phyloP scores from a whole-genome alignment of 352 stramenopile genomes.

The Globisporangium apiculatum region DNA sequence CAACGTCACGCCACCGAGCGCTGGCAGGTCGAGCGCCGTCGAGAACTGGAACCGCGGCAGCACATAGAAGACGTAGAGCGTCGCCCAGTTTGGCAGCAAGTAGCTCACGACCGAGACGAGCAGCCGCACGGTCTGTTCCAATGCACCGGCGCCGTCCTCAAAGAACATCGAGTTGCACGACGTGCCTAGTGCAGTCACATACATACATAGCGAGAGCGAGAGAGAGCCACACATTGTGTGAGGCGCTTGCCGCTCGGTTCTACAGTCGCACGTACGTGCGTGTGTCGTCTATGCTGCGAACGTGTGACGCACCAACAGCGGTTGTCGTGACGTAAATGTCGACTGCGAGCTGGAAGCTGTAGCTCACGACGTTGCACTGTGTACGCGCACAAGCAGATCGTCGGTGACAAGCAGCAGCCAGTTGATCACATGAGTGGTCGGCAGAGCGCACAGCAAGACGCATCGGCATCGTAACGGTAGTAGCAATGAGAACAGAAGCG shows the following conservation, averaged over 20 bases:
- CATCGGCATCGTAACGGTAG: too few relatives aligned
- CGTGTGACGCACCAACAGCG: slow-evolving; percentile 23
- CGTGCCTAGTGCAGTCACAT: neutral
- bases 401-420: neutral
- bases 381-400: neutral
- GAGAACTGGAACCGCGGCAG: slow-evolving; percentile 59
- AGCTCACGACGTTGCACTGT: slow-evolving; percentile 63
- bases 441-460: neutral
- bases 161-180: slow-evolving; percentile 72
- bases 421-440: neutral
- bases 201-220: neutral
- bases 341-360: slow-evolving; percentile 41
- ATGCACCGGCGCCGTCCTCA: slow-evolving; percentile 38
- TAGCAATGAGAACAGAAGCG: slow-evolving; percentile 3
- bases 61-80: slow-evolving; percentile 68
- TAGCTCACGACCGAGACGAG: slow-evolving; percentile 44
- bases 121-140: slow-evolving; percentile 53
- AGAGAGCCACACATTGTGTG: too few relatives aligned
- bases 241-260: too few relatives aligned
- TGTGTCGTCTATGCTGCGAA: slow-evolving; percentile 5
- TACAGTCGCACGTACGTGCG: neutral
- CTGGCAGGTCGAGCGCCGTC: slow-evolving; percentile 48
- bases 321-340: slow-evolving; percentile 60
- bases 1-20: slow-evolving; percentile 15
- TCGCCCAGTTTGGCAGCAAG: slow-evolving; percentile 57